Evolutionary conservation across 768 basidiomycete genomes (phyloP).

Genomic region (Serendipita vermifera): DNA sequence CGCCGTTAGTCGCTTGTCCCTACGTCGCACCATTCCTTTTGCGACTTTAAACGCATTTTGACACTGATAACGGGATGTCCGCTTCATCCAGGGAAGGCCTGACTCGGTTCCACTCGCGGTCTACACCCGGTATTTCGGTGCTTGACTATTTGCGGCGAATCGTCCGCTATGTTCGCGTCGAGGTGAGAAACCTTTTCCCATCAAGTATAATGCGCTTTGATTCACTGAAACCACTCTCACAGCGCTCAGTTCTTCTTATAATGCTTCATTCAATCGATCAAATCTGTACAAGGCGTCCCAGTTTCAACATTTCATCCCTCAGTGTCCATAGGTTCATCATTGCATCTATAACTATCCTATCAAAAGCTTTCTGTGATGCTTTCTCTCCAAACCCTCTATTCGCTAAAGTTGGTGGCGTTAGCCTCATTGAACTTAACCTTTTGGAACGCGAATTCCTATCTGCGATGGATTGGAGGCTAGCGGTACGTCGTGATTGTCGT

Average conservation of each 20-base stretch:
- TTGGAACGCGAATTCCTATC: constrained; percentile 88
- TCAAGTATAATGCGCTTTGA: constrained; percentile 2
- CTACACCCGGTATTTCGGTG: constrained; percentile 75
- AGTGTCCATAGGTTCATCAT: constrained; percentile 98
- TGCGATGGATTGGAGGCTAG: constrained; percentile 88
- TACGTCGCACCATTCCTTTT: constrained; percentile 17
- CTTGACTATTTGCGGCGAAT: constrained; percentile 91
- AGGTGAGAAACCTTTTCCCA: constrained; percentile 39
- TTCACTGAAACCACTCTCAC: constrained; percentile 16
- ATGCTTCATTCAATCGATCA: constrained; percentile 85
- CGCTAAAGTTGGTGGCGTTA: constrained; percentile 92
- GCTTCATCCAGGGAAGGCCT: constrained; percentile 56
- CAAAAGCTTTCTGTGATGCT: constrained; percentile 89
- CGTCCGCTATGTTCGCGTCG: constrained; percentile 88
- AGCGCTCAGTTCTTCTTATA: constrained; percentile 72
- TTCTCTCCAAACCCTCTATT: constrained; percentile 94
- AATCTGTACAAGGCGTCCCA: constrained; percentile 74
- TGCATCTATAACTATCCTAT: constrained; percentile 79
- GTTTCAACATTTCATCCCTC: constrained; percentile 87
- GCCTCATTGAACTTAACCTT: constrained; percentile 79
- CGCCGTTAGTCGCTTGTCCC: constrained; percentile 43
- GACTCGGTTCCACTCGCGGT: constrained; percentile 92
- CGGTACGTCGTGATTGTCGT: constrained; percentile 44
- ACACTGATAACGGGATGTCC: too few relatives aligned
- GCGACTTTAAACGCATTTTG: not conserved